phyloP scores from a whole-genome alignment of 106 monocot species.

The Allium fistulosum region DNA sequence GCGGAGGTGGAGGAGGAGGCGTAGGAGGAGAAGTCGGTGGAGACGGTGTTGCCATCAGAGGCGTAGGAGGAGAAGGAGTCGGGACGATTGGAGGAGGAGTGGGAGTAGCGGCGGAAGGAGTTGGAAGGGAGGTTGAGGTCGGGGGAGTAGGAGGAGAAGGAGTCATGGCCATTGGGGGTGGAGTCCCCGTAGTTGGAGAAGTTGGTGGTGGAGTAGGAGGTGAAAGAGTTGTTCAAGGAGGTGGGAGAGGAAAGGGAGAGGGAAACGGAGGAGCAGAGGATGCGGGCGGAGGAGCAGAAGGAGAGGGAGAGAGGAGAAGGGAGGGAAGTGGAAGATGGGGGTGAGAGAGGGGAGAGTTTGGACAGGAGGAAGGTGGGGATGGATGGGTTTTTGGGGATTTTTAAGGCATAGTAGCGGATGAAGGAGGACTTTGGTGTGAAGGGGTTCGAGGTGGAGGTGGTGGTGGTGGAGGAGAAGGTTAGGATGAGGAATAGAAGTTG shows the following conservation, averaged over 20 bases:
- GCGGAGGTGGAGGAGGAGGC: conserved; percentile 35
- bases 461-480: background rate
- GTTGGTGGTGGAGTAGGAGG: conserved; percentile 32
- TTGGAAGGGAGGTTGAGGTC: conserved; percentile 50
- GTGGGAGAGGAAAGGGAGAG: background rate
- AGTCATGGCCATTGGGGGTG: conserved; percentile 22
- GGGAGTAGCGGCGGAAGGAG: conserved; percentile 72
- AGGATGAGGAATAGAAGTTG: conserved; percentile 1
- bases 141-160: conserved; percentile 59
- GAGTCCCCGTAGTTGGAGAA: conserved; percentile 73
- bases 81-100: conserved; percentile 20
- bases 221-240: conserved; percentile 17
- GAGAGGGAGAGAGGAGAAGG: conserved; percentile 40
- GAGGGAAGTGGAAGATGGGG: conserved; percentile 6
- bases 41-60: conserved; percentile 31
- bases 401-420: conserved; percentile 45
- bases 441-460: conserved; percentile 15
- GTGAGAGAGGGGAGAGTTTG: conserved; percentile 24
- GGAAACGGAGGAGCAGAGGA: conserved; percentile 7
- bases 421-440: conserved; percentile 37
- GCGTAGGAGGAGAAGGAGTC: conserved; percentile 62
- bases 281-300: conserved; percentile 19
- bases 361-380: conserved; percentile 26
- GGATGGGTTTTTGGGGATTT: conserved; percentile 24
- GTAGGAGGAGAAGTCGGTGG: conserved; percentile 75